These are phyloP conservation scores for Sordariomycetes sp. DNA, from an alignment of 2,329 filamentous ascomycete genomes.

Conservation along the genomic window DNA sequence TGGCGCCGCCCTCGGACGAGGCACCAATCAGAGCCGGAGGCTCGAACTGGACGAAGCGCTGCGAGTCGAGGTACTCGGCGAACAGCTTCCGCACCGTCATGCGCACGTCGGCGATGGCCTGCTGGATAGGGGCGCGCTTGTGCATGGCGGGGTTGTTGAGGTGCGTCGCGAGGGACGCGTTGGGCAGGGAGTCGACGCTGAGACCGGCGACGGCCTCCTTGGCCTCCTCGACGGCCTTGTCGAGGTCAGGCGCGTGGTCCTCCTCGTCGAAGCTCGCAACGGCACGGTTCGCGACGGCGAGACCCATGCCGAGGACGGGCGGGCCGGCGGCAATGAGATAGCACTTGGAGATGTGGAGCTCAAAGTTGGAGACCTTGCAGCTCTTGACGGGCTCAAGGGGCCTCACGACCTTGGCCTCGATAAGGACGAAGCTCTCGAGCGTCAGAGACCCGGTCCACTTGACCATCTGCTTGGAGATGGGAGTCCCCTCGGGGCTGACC, in stretches of 20 bases:
- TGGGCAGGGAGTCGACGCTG: constrained; percentile 37
- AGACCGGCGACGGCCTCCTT: constrained; percentile 18
- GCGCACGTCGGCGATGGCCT: constrained; percentile 52
- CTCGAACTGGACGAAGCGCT: constrained; percentile 72
- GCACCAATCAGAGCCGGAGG: constrained; percentile 82
- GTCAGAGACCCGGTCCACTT: constrained; percentile 72
- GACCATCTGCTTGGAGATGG: constrained; percentile 75
- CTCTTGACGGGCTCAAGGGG: constrained; percentile 82
- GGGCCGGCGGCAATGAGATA: constrained; percentile 60
- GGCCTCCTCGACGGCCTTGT: constrained; percentile 27
- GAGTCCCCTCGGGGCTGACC: constrained; percentile 56
- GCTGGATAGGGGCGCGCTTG: constrained; percentile 80
- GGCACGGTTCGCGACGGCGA: constrained; percentile 39
- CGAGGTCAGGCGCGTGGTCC: constrained; percentile 21
- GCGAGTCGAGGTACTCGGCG: constrained; percentile 61
- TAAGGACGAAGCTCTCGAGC: constrained; percentile 68
- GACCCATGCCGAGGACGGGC: constrained; percentile 41
- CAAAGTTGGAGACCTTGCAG: constrained; percentile 63
- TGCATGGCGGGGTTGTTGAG: constrained; percentile 90
- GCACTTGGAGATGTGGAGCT: constrained; percentile 80
- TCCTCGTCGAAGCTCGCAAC: constrained; percentile 48
- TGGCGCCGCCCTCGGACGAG: constrained; percentile 83
- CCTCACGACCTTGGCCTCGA: constrained; percentile 71
- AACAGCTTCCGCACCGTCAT: constrained; percentile 57
- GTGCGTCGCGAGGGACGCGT: constrained; percentile 71